Conservation (phyloP, 1,284 basidiomycete genomes). For the Bondarzewia mesenterica region DNA sequence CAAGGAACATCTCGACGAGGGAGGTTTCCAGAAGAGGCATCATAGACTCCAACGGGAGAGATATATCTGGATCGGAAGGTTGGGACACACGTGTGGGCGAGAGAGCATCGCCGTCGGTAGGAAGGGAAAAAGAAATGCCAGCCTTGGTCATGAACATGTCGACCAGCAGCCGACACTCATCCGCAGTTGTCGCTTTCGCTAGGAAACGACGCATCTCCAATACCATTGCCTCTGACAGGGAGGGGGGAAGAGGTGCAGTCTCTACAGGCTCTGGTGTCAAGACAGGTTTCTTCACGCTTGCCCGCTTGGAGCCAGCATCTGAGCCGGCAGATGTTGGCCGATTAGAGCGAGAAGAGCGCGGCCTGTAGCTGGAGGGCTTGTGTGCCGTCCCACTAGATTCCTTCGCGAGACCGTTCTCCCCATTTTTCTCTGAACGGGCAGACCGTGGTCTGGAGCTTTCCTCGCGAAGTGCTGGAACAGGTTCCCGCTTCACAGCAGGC, state of each 20-base stretch:
- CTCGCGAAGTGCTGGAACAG: background rate
- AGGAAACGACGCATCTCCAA: constrained; percentile 64
- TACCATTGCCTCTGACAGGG: constrained; percentile 34
- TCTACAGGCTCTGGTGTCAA: constrained; percentile 7
- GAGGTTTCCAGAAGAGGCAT: constrained; percentile 6
- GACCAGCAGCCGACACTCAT: constrained; percentile 79
- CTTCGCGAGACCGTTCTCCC: background rate
- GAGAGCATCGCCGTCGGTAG: constrained; percentile 3
- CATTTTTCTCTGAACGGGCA: constrained; percentile 1
- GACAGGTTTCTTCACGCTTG: background rate
- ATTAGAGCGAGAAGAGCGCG: background rate
- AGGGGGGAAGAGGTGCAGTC: background rate
- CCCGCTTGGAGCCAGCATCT: background rate
- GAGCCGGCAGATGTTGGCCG: background rate
- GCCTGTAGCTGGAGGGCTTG: background rate
- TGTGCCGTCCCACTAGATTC: background rate
- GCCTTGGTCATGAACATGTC: constrained; percentile 72
- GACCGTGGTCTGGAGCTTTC: background rate
- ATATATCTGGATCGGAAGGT: background rate
- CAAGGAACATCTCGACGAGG: constrained; percentile 13
- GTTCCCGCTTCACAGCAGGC: background rate
- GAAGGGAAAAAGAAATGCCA: constrained; percentile 25
- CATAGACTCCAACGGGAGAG: background rate
- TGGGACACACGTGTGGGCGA: background rate
- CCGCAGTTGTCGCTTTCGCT: constrained; percentile 62